Evolutionary conservation across 805 yeast species (phyloP).

Genomic region (Candida ovalis): DNA sequence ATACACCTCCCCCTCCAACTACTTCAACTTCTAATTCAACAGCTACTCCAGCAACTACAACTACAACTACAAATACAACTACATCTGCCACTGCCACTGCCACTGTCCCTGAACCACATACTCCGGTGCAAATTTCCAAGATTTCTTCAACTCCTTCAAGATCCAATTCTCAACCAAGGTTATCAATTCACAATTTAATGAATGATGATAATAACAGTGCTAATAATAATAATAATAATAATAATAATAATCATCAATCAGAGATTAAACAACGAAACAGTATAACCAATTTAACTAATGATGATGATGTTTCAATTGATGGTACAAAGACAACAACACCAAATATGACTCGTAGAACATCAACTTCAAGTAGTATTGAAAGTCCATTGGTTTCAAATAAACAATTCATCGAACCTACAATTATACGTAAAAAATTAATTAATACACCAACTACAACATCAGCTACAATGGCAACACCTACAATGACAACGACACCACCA

Average conservation of each 20-base stretch:
- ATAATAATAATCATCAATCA: not conserved
- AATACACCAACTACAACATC: conserved; percentile 7
- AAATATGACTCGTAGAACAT: conserved; percentile 19
- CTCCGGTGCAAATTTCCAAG: conserved; percentile 1
- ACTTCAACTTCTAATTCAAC: too few species aligned
- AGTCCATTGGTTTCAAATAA: conserved; percentile 3
- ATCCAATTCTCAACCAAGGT: conserved; percentile 24
- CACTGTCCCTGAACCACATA: not conserved
- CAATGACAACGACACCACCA: too few species aligned
- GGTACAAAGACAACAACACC: conserved; percentile 39
- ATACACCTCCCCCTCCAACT: too few species aligned
- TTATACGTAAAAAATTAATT: not conserved
- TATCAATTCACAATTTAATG: conserved; percentile 32
- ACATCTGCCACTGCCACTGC: not conserved
- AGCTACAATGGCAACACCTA: not conserved
- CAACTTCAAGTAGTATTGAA: conserved; percentile 11
- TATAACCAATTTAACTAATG: conserved; percentile 39
- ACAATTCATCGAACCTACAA: conserved; percentile 8
- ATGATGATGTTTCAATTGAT: conserved; percentile 40
- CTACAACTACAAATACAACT: too few species aligned
- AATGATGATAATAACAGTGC: conserved; percentile 18
- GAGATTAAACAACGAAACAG: conserved; percentile 24
- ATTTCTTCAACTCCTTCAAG: conserved; percentile 5
- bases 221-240: not conserved
- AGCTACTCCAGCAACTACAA: too few species aligned